phyloP scores from a whole-genome alignment of 148 eudicot species.

The Amaranthus palmeri region DNA sequence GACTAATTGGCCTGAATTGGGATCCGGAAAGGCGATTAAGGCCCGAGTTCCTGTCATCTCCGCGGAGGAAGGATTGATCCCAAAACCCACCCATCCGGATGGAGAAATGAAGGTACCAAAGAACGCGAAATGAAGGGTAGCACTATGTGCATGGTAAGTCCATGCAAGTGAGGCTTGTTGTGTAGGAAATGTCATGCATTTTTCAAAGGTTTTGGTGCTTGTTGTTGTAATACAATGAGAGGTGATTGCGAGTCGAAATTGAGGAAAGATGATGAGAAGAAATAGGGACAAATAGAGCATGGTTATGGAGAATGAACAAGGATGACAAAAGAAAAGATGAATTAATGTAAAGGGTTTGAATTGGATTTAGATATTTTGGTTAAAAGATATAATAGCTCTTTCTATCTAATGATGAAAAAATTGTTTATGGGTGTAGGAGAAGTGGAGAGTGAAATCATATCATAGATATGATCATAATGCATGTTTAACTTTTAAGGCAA shows the following conservation, averaged over 20 bases:
- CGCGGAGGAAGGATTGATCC: slow-evolving; percentile 65
- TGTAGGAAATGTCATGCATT: slow-evolving; percentile 75
- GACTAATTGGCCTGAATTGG: slow-evolving; percentile 77
- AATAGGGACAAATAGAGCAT: slow-evolving; percentile 34
- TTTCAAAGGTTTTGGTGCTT: slow-evolving; percentile 50
- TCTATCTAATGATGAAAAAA: slow-evolving; percentile 3
- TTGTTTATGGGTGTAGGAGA: neutral
- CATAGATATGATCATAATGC: neutral
- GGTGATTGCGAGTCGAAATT: slow-evolving; percentile 24
- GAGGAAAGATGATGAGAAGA: slow-evolving; percentile 23
- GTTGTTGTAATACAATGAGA: slow-evolving; percentile 64
- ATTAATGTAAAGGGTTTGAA: neutral
- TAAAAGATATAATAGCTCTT: slow-evolving; percentile 14
- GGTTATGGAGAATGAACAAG: slow-evolving; percentile 14
- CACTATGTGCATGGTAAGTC: slow-evolving; percentile 70
- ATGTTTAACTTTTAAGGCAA: slow-evolving; percentile 59
- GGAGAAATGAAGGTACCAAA: slow-evolving; percentile 86
- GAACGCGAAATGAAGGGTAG: slow-evolving; percentile 72
- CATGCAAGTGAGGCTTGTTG: slow-evolving; percentile 91
- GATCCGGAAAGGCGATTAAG: slow-evolving; percentile 83
- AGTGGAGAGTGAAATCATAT: neutral
- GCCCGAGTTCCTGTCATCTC: slow-evolving; percentile 87
- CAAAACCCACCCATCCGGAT: slow-evolving; percentile 95
- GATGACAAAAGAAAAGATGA: neutral
- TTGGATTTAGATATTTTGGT: slow-evolving; percentile 8